phyloP scores from a whole-genome alignment of 345 rosid species.

The Erodium maritimum region DNA sequence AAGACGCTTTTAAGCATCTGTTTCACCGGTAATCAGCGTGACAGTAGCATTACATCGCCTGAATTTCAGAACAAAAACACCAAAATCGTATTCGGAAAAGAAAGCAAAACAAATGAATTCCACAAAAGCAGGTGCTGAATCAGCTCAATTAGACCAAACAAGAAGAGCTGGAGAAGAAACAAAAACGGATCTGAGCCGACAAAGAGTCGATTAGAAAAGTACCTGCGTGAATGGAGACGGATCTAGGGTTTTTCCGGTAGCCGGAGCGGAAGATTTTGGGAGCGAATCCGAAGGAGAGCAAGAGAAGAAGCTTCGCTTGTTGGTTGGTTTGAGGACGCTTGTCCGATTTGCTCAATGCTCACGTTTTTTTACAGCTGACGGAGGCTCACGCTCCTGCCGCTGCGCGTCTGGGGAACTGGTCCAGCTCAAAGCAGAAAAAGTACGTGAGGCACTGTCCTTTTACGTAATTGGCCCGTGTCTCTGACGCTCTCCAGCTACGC shows the following conservation, averaged over 20 bases:
- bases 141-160: conserved; percentile 4
- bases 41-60: conserved; percentile 20
- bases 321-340: conserved; percentile 1
- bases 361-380: background rate
- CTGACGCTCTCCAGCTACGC: background rate
- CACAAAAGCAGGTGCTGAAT: background rate
- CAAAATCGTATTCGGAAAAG: conserved; percentile 1
- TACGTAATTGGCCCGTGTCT: conserved; percentile 18
- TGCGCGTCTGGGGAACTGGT: conserved; percentile 8
- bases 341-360: background rate
- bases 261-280: conserved; percentile 3
- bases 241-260: conserved; percentile 30
- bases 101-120: conserved; percentile 3
- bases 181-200: conserved; percentile 29
- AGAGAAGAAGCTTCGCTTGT: conserved; percentile 7
- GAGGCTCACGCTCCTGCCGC: conserved; percentile 10
- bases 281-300: conserved; percentile 14
- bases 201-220: conserved; percentile 4
- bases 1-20: background rate
- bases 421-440: conserved; percentile 12
- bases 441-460: conserved; percentile 6
- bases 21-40: background rate
- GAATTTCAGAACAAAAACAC: conserved; percentile 13
- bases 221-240: conserved; percentile 12
- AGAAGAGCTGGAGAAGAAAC: conserved; percentile 2